Base-by-base conservation (phyloP, 208 protist species). In the Trypanosoma boissoni region DNA sequence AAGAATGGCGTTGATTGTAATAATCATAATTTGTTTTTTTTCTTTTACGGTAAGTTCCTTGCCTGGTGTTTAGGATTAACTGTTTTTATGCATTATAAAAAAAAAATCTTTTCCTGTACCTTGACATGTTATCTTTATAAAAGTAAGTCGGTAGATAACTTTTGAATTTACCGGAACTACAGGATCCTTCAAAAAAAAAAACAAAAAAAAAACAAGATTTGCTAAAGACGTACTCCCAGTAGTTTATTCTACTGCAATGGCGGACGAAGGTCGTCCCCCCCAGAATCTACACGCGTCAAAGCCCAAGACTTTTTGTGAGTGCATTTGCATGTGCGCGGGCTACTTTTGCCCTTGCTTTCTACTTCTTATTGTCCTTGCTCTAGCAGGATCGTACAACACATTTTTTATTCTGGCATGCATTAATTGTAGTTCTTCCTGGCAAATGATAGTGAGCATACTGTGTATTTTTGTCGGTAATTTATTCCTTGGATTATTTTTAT, bases 31-130 rank as follows among this genome's bases (percentile, higher is more conserved):
- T 8, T n/a, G 84, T 3, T 72, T 84, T 48, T 86, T 71, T 42
- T 49, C 68, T 3, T 31, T 53, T 7, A 85, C 83, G 72, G 79
- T 66, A 7, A 36, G 83, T 29, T 60, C 66, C 32, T 90, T 90
- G 62, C 42, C 68, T 24, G 18, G 49, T 1, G 86, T 90, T 34
- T 68, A 9, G 53, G 49, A 43, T 67, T 75, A 42, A 86, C 86
- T 65, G 0, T 78, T 8, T 86, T 29, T 36, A 78, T 86, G 76
- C 56, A 67, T 21, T 80, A 69, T 29, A 41, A 57, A 4, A 76
- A 79, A 5, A 58, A 90, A 43, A 86, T 39, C 8, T 39, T 39
- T 39, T 39, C 12, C 6, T 39, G 6, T 39, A 39, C 6, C 12
- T 16, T 39, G n/a, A n/a, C n/a, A n/a, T n/a, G n/a, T 39, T 39